A percentile compares a stretch with the other conserved stretches of the same genome.
phyloP scores from a whole-genome alignment of 495 filamentous ascomycete species.

The Penicillium arizonense region DNA sequence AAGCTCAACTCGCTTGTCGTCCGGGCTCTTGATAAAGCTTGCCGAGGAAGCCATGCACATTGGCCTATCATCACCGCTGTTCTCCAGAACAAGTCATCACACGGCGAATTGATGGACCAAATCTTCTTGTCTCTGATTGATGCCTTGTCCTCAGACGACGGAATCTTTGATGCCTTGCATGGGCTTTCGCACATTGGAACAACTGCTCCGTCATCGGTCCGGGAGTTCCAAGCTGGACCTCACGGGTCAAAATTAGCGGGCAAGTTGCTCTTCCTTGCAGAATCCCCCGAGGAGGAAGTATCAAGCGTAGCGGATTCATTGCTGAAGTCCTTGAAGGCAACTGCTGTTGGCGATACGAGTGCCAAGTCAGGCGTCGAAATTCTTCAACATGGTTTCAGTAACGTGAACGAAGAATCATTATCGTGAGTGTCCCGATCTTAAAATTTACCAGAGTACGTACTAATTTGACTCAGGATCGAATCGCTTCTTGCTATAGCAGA shows the following conservation, averaged over 20 bases:
- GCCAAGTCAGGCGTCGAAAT: slow-evolving; percentile 47
- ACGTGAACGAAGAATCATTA: slow-evolving; percentile 53
- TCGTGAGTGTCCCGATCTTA: slow-evolving; percentile 33
- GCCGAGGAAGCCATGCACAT: slow-evolving; percentile 35
- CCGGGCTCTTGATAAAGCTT: slow-evolving; percentile 35
- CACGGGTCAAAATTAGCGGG: slow-evolving; percentile 54
- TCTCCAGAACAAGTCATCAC: slow-evolving; percentile 43
- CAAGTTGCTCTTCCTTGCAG: slow-evolving; percentile 55
- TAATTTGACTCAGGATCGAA: slow-evolving; percentile 42
- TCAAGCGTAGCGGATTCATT: slow-evolving; percentile 48
- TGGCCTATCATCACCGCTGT: slow-evolving; percentile 47
- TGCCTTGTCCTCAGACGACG: slow-evolving; percentile 33
- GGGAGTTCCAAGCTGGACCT: slow-evolving; percentile 39
- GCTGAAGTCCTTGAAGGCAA: slow-evolving; percentile 37
- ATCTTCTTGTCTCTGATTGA: slow-evolving; percentile 42
- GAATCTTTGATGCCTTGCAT: slow-evolving; percentile 31
- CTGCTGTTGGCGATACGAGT: slow-evolving; percentile 33
- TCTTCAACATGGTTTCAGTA: slow-evolving; percentile 48
- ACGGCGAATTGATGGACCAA: slow-evolving; percentile 38
- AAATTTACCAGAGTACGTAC: neutral
- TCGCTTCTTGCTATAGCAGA: slow-evolving; percentile 54
- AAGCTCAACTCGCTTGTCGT: slow-evolving; percentile 37
- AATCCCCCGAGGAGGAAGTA: slow-evolving; percentile 55
- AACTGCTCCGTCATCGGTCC: slow-evolving; percentile 33
- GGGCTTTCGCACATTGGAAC: slow-evolving; percentile 40